A percentile compares a stretch with the other conserved stretches of the same genome.
These are phyloP conservation scores for Gillenia trifoliata DNA, from an alignment of 306 rosid species.

Conservation along the genomic window DNA sequence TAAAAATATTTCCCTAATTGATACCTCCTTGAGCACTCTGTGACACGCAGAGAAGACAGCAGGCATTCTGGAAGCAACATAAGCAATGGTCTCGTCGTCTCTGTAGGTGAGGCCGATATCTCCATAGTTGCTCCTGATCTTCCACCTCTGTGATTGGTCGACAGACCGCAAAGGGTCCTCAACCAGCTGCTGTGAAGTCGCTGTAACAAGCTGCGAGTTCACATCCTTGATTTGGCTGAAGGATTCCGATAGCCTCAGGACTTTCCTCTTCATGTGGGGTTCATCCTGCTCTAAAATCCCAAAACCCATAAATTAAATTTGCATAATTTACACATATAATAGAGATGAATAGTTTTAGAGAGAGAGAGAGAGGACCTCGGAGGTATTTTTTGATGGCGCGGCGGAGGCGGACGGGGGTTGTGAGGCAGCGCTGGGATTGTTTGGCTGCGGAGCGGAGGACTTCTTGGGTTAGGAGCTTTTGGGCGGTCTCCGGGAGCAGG, in stretches of 20 bases:
- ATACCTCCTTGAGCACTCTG: conserved; percentile 87
- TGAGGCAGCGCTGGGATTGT: conserved; percentile 70
- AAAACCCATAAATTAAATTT: not conserved
- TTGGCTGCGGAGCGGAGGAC: conserved; percentile 72
- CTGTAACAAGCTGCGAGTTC: conserved; percentile 49
- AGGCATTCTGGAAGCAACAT: conserved; percentile 93
- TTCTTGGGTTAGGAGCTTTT: conserved; percentile 59
- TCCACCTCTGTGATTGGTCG: conserved; percentile 82
- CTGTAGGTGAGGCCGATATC: conserved; percentile 72
- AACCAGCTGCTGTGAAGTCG: conserved; percentile 61
- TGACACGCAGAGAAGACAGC: conserved; percentile 91
- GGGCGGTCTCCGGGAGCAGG: conserved; percentile 57
- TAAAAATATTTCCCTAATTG: not conserved
- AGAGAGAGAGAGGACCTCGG: conserved; percentile 41
- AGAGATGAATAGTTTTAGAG: not conserved
- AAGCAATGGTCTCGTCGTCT: conserved; percentile 77
- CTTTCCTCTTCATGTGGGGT: conserved; percentile 82
- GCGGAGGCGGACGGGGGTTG: conserved; percentile 76
- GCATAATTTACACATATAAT: not conserved
- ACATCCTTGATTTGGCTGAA: conserved; percentile 66
- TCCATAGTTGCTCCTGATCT: conserved; percentile 82
- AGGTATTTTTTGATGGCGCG: conserved; percentile 82
- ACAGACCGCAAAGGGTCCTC: conserved; percentile 74
- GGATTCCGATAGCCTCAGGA: conserved; percentile 65
- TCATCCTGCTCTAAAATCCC: conserved; percentile 60